These are phyloP conservation scores for Zoysia japonica DNA, from an alignment of 176 grass and related monocot species.

Conservation along the genomic window DNA sequence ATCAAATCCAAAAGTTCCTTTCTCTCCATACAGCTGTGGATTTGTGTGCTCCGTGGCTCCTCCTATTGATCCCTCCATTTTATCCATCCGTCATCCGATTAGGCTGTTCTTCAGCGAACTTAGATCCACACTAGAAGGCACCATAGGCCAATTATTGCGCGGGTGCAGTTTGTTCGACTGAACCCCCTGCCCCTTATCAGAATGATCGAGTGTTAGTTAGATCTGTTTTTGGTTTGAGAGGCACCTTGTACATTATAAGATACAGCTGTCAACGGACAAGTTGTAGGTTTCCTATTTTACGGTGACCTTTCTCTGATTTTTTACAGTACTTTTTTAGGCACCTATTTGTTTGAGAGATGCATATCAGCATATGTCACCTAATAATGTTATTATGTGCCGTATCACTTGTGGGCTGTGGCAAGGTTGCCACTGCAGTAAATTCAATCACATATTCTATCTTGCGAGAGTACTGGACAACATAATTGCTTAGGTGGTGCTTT, in stretches of 20 bases:
- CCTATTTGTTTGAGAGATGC: conserved; percentile 8
- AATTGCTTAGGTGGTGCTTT: background rate
- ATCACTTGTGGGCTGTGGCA: conserved; percentile 11
- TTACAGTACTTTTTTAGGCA: background rate
- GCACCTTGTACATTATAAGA: conserved; percentile 3
- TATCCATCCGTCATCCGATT: background rate
- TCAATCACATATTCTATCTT: background rate
- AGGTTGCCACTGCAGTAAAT: conserved; percentile 20
- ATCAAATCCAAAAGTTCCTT: conserved; percentile 1
- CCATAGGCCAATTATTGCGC: background rate
- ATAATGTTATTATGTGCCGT: background rate
- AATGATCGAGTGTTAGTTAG: conserved; percentile 4
- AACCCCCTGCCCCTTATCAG: background rate
- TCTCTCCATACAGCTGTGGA: background rate
- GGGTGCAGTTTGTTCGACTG: background rate
- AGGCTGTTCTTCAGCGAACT: background rate
- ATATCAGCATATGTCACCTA: background rate
- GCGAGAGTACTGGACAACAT: background rate
- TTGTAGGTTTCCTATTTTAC: background rate
- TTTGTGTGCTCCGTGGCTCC: background rate
- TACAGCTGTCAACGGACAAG: background rate
- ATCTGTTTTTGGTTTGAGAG: conserved; percentile 5
- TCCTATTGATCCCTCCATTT: background rate
- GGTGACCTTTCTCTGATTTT: conserved; percentile 7
- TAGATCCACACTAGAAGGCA: background rate